Conservation (phyloP, 805 yeast genomes). For the Candida silvatica region DNA sequence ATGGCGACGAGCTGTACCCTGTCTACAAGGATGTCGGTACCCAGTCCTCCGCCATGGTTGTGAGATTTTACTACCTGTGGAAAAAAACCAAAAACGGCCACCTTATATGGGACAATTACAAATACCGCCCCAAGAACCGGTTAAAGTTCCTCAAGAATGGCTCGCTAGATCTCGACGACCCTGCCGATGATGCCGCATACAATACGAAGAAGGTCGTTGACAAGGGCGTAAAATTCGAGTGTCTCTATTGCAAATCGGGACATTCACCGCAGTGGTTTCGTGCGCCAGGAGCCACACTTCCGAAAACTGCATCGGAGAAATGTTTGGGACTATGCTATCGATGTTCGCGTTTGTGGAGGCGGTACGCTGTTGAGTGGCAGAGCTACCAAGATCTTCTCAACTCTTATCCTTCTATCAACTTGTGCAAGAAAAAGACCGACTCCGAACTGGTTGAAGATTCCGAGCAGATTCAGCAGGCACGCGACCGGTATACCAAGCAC, state of each 20-base stretch:
- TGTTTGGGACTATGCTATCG: conserved; percentile 67
- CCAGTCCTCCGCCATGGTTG: conserved; percentile 71
- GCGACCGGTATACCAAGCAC: conserved; percentile 25
- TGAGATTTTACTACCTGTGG: conserved; percentile 86
- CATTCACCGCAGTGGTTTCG: conserved; percentile 59
- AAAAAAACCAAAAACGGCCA: conserved; percentile 76
- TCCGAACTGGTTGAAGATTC: conserved; percentile 60
- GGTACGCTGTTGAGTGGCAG: conserved; percentile 85
- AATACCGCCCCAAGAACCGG: conserved; percentile 60
- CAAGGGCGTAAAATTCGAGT: conserved; percentile 37
- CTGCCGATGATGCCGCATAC: conserved; percentile 65
- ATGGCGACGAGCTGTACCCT: conserved; percentile 74
- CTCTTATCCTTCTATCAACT: conserved; percentile 32
- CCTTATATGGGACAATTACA: conserved; percentile 72
- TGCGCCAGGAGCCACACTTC: conserved; percentile 50
- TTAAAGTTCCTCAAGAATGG: conserved; percentile 32
- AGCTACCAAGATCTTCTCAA: conserved; percentile 60
- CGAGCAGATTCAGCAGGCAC: conserved; percentile 40
- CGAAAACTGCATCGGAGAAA: conserved; percentile 24
- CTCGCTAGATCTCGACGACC: conserved; percentile 36
- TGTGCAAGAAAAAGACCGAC: conserved; percentile 58
- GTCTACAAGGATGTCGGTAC: conserved; percentile 65
- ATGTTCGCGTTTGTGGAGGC: conserved; percentile 87
- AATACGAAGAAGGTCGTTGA: conserved; percentile 42
- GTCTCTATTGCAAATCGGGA: conserved; percentile 64